These are phyloP conservation scores for Backusella tuberculispora DNA, from an alignment of 192 early-diverging fungal species.

Conservation along the genomic window DNA sequence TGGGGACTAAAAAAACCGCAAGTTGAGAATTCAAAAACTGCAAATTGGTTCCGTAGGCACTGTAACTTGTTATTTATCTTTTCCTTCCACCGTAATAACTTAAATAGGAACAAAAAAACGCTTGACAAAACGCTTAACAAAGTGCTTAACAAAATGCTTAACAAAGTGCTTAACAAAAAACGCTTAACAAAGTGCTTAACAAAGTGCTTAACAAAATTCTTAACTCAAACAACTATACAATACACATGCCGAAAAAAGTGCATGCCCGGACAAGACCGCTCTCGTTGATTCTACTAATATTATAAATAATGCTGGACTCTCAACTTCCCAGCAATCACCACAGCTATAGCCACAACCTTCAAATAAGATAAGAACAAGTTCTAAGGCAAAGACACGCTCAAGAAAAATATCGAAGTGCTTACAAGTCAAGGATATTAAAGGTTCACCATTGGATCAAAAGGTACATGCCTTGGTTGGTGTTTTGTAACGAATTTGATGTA, in stretches of 20 bases:
- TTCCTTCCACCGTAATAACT: not conserved
- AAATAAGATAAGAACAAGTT: not conserved
- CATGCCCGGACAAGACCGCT: not conserved
- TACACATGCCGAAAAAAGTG: not conserved
- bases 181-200: too few relatives aligned
- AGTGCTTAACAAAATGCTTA: too few relatives aligned
- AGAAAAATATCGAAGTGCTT: not conserved
- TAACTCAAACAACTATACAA: not conserved
- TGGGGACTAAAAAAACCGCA: not conserved
- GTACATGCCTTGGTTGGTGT: not conserved
- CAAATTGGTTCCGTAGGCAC: not conserved
- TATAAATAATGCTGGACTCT: not conserved
- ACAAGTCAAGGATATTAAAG: not conserved
- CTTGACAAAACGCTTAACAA: too few relatives aligned
- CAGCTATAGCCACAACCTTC: not conserved
- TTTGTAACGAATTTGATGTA: not conserved
- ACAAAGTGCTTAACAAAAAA: too few relatives aligned
- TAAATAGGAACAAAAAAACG: conserved; percentile 7
- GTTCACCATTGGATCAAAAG: not conserved
- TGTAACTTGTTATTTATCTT: conserved; percentile 6
- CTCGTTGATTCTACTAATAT: conserved; percentile 1
- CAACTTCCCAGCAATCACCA: not conserved
- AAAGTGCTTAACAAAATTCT: too few relatives aligned
- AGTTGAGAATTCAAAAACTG: not conserved
- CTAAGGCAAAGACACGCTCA: not conserved